These are phyloP conservation scores for Colletotrichum sp. DNA, from an alignment of 2,329 filamentous ascomycete species.

Conservation along the genomic window DNA sequence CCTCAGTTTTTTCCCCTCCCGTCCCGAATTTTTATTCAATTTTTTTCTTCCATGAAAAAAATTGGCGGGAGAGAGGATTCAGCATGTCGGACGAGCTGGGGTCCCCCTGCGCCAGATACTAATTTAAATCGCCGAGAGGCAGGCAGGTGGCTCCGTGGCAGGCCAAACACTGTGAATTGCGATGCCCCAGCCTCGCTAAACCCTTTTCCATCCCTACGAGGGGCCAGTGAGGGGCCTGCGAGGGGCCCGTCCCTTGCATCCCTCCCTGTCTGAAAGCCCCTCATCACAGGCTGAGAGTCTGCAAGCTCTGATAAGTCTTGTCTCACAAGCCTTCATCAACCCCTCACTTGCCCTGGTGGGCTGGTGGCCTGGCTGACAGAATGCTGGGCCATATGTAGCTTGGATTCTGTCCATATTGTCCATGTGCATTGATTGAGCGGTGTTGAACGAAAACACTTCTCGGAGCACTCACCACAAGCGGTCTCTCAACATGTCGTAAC, in stretches of 20 bases:
- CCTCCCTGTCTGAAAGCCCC: constrained; percentile 14
- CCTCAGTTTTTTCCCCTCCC: background rate
- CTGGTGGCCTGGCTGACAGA: background rate
- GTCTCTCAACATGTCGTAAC: background rate
- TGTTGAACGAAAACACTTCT: background rate
- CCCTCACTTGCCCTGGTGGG: background rate
- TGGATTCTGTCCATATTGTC: background rate
- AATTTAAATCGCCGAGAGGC: constrained; percentile 19
- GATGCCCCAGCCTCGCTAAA: constrained; percentile 9
- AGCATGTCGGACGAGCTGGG: constrained; percentile 6
- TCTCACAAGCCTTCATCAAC: background rate
- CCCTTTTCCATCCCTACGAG: constrained; percentile 10
- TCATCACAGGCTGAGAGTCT: constrained; percentile 7
- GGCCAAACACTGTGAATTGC: background rate
- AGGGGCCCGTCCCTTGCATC: constrained; percentile 17
- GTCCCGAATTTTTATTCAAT: background rate
- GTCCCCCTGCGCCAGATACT: constrained; percentile 1
- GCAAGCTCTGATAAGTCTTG: constrained; percentile 9
- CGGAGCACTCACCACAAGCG: background rate
- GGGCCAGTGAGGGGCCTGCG: background rate
- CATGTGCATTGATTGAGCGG: background rate
- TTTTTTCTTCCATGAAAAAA: background rate
- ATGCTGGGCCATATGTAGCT: background rate
- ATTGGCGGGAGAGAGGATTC: background rate
- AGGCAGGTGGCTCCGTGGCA: constrained; percentile 2